phyloP scores from a whole-genome alignment of 768 basidiomycete genomes.

The Coprinopsis sp. region DNA sequence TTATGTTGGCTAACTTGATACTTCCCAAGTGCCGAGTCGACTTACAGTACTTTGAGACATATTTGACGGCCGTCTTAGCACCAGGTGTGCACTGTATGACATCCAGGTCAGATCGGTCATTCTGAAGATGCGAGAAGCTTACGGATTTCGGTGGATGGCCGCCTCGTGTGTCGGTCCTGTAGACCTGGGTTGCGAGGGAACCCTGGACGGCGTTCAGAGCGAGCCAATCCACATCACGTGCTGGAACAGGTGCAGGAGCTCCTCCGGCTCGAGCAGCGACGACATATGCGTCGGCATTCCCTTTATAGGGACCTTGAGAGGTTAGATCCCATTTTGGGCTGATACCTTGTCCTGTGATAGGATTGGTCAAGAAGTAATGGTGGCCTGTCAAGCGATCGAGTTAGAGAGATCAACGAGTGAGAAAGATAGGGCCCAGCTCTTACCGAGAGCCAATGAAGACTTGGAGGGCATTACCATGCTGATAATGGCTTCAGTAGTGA shows the following conservation, averaged over 20 bases:
- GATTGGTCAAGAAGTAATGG: constrained; percentile 51
- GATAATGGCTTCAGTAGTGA: constrained; percentile 16
- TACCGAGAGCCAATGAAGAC: constrained; percentile 27
- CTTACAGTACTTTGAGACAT: constrained; percentile 44
- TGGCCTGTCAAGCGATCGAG: constrained; percentile 22
- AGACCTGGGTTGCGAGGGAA: constrained; percentile 41
- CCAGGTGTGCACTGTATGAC: constrained; percentile 29
- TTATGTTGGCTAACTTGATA: too few relatives aligned
- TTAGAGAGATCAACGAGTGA: background rate
- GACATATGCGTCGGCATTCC: constrained; percentile 36
- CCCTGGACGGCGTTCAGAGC: constrained; percentile 39
- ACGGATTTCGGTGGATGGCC: constrained; percentile 51
- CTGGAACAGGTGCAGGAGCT: constrained; percentile 31
- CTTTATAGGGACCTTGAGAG: constrained; percentile 27
- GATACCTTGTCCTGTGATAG: constrained; percentile 33
- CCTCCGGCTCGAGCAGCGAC: constrained; percentile 35
- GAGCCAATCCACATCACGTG: constrained; percentile 47
- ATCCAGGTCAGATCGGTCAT: background rate
- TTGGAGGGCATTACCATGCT: constrained; percentile 9
- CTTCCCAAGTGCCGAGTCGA: constrained; percentile 8
- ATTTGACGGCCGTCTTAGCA: constrained; percentile 37
- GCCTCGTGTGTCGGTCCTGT: constrained; percentile 42
- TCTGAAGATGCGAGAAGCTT: too few relatives aligned
- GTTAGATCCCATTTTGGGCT: constrained; percentile 51
- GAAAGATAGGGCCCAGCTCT: background rate